phyloP scores from a whole-genome alignment of 768 basidiomycete species.

The Pisolithus sp. region DNA sequence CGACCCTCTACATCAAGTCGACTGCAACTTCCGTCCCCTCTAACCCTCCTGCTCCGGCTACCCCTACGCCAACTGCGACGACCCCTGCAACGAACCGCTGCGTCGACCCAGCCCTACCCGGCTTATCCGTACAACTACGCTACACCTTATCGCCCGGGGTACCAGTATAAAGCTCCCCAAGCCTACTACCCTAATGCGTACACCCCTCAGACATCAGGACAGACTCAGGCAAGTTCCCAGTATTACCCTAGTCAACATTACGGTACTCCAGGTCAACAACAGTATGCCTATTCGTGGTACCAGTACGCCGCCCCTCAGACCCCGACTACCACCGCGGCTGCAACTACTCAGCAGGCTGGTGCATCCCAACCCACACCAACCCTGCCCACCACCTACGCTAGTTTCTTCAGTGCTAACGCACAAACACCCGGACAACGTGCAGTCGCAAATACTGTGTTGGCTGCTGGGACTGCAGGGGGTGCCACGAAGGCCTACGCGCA shows the following conservation, averaged over 20 bases:
- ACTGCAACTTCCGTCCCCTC: slow-evolving; percentile 31
- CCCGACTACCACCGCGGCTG: slow-evolving; percentile 9
- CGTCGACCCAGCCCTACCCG: slow-evolving; percentile 23
- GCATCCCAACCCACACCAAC: slow-evolving; percentile 24
- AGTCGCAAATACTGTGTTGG: slow-evolving; percentile 49
- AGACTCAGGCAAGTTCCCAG: slow-evolving; percentile 25
- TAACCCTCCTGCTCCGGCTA: slow-evolving; percentile 27
- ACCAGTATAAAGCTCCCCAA: slow-evolving; percentile 35
- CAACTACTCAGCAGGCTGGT: slow-evolving; percentile 39
- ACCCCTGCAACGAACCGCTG: slow-evolving; percentile 18
- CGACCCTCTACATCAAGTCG: slow-evolving; percentile 60
- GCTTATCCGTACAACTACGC: slow-evolving; percentile 34
- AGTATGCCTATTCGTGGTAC: slow-evolving; percentile 42
- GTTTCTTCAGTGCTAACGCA: slow-evolving; percentile 31
- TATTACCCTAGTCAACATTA: slow-evolving; percentile 35
- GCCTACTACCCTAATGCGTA: slow-evolving; percentile 29
- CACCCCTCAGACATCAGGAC: slow-evolving; percentile 17
- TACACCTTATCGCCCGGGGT: slow-evolving; percentile 25
- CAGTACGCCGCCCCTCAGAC: slow-evolving; percentile 34
- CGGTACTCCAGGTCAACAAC: slow-evolving; percentile 29
- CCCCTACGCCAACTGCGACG: slow-evolving; percentile 26
- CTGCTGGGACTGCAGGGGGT: slow-evolving; percentile 12
- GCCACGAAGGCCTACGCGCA: slow-evolving; percentile 27
- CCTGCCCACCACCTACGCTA: slow-evolving; percentile 33
- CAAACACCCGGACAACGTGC: slow-evolving; percentile 38